A percentile compares a stretch with the other conserved stretches of the same genome.
These are phyloP conservation scores for Xylaria longipes DNA, from an alignment of 495 filamentous ascomycete genomes.

Conservation along the genomic window DNA sequence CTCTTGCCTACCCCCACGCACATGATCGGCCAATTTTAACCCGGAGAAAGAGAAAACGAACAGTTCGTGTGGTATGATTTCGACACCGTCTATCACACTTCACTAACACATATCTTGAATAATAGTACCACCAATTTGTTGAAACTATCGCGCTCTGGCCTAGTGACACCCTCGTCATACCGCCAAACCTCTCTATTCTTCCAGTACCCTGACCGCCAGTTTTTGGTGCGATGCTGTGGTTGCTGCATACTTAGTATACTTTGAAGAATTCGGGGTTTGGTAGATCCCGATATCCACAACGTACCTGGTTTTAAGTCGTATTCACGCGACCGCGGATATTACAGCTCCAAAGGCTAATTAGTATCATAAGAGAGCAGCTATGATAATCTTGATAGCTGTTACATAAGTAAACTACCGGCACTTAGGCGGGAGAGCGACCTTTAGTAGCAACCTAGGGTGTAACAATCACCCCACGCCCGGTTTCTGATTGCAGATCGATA, in stretches of 20 bases:
- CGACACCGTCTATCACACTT: neutral
- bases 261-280: conserved; percentile 2
- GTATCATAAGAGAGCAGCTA: conserved; percentile 1
- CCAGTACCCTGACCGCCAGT: neutral
- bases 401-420: neutral
- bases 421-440: neutral
- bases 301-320: neutral
- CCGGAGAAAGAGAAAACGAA: neutral
- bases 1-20: neutral
- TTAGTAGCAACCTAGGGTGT: neutral
- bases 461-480: neutral
- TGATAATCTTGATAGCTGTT: neutral
- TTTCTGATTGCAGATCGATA: neutral
- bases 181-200: neutral
- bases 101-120: neutral
- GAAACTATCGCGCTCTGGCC: neutral
- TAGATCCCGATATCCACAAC: conserved; percentile 8
- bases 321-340: neutral
- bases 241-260: neutral
- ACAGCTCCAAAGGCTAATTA: conserved; percentile 1
- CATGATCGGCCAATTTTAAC: neutral
- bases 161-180: neutral
- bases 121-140: neutral
- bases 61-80: neutral
- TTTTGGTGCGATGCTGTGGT: neutral